Conservation (phyloP, 495 filamentous ascomycete species). For the Trichocladium antarcticum region DNA sequence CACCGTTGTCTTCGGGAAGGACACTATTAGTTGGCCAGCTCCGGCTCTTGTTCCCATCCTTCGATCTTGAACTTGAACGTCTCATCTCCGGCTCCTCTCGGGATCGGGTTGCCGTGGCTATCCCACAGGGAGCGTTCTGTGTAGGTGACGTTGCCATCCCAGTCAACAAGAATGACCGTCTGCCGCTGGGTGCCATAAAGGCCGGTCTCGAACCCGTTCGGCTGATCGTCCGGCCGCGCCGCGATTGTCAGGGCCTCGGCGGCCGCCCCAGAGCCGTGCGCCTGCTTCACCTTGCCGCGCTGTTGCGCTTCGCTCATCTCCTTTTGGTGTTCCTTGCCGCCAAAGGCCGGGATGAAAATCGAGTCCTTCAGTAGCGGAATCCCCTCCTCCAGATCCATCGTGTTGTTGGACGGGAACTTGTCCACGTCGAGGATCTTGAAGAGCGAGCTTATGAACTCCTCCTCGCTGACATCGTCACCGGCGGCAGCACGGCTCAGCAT, state of each 20-base stretch:
- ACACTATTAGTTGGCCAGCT: constrained; percentile 6
- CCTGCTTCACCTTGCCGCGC: constrained; percentile 8
- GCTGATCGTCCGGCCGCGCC: constrained; percentile 22
- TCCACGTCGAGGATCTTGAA: constrained; percentile 59
- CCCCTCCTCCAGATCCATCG: constrained; percentile 55
- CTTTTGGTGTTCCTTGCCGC: constrained; percentile 36
- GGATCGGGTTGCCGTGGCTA: constrained; percentile 48
- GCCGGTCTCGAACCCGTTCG: constrained; percentile 41
- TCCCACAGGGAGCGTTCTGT: constrained; percentile 78
- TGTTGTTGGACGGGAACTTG: constrained; percentile 53
- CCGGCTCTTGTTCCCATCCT: constrained; percentile 26
- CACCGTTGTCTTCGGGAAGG: not conserved
- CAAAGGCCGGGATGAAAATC: constrained; percentile 74
- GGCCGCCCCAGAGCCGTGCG: constrained; percentile 2
- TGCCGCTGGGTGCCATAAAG: constrained; percentile 92
- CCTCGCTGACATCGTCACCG: constrained; percentile 31
- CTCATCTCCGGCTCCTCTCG: constrained; percentile 49
- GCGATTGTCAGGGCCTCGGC: constrained; percentile 19
- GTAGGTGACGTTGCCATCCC: constrained; percentile 65
- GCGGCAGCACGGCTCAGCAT: constrained; percentile 28
- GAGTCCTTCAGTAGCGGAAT: constrained; percentile 60
- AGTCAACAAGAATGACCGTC: constrained; percentile 70
- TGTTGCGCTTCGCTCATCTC: constrained; percentile 43
- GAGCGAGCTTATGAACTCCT: constrained; percentile 57
- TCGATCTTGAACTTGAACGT: constrained; percentile 54